phyloP scores from a whole-genome alignment of 2,329 filamentous ascomycete species.

The Xylaria arbuscula region DNA sequence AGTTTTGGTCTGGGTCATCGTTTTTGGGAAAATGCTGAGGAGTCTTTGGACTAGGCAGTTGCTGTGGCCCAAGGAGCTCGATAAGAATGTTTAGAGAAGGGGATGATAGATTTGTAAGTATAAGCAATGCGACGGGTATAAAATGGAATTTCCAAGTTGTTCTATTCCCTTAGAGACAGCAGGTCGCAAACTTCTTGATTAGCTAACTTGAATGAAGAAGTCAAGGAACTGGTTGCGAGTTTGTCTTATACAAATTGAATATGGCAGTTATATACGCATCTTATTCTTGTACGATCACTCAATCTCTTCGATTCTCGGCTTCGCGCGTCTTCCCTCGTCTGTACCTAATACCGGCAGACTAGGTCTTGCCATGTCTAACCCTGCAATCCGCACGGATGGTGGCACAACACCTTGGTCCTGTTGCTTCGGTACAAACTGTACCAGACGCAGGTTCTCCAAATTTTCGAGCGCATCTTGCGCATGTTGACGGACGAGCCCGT shows the following conservation, averaged over 20 bases:
- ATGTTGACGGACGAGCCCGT: constrained; percentile 75
- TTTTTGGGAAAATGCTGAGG: constrained; percentile 76
- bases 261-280: neutral
- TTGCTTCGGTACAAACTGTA: constrained; percentile 58
- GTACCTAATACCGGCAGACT: constrained; percentile 40
- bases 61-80: constrained; percentile 78
- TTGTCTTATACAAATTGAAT: too few relatives aligned
- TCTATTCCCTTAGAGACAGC: neutral
- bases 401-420: constrained; percentile 36
- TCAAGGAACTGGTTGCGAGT: neutral
- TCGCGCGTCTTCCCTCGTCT: constrained; percentile 28
- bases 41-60: constrained; percentile 74
- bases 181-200: neutral
- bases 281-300: constrained; percentile 39
- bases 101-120: neutral
- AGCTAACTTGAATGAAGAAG: neutral
- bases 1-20: constrained; percentile 73
- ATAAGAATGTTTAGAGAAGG: constrained; percentile 24
- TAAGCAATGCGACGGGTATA: neutral
- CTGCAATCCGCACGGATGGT: constrained; percentile 52
- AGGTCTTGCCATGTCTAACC: constrained; percentile 51
- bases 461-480: constrained; percentile 74
- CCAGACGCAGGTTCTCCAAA: constrained; percentile 70
- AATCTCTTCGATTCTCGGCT: constrained; percentile 50
- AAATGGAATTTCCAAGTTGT: neutral